A percentile compares a stretch with the other conserved stretches of the same genome.
Conservation (phyloP, 1,139 yeast species). For the Zygoascus sp. region DNA sequence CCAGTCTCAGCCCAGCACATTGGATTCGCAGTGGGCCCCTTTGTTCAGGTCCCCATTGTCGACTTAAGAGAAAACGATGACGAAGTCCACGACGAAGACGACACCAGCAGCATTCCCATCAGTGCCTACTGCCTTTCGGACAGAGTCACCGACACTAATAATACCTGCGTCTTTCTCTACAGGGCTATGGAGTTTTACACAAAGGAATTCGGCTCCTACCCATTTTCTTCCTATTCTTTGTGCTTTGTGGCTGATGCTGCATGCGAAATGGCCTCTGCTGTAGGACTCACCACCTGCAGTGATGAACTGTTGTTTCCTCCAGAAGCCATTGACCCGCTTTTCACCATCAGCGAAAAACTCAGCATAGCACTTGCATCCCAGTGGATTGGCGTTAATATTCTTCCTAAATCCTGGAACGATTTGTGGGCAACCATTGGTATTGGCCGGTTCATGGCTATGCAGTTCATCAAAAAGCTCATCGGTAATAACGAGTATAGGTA, state of each 20-base stretch:
- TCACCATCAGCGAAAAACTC: slow-evolving; percentile 56
- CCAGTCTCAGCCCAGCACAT: slow-evolving; percentile 93
- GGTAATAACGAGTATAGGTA: slow-evolving; percentile 81
- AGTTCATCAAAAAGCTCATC: slow-evolving; percentile 64
- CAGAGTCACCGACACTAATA: slow-evolving; percentile 54
- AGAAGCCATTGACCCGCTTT: slow-evolving; percentile 73
- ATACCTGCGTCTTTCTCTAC: slow-evolving; percentile 70
- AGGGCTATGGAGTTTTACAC: slow-evolving; percentile 80
- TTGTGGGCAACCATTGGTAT: slow-evolving; percentile 92
- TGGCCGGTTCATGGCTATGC: slow-evolving; percentile 75
- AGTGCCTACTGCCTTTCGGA: slow-evolving; percentile 57
- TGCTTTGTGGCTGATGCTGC: slow-evolving; percentile 65
- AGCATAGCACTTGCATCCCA: slow-evolving; percentile 75
- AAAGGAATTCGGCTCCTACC: slow-evolving; percentile 89
- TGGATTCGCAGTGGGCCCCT: slow-evolving; percentile 96
- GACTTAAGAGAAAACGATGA: slow-evolving; percentile 40
- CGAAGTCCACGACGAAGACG: slow-evolving; percentile 33
- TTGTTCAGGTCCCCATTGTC: slow-evolving; percentile 54
- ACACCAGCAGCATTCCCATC: slow-evolving; percentile 36
- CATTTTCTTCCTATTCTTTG: slow-evolving; percentile 75
- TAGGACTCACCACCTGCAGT: slow-evolving; percentile 70
- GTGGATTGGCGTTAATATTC: slow-evolving; percentile 91
- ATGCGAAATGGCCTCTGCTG: slow-evolving; percentile 51
- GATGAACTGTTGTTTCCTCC: slow-evolving; percentile 70
- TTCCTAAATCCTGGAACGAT: slow-evolving; percentile 76